These are phyloP conservation scores for Sugiyamaella castrensis DNA, from an alignment of 1,139 yeast genomes.

Conservation along the genomic window DNA sequence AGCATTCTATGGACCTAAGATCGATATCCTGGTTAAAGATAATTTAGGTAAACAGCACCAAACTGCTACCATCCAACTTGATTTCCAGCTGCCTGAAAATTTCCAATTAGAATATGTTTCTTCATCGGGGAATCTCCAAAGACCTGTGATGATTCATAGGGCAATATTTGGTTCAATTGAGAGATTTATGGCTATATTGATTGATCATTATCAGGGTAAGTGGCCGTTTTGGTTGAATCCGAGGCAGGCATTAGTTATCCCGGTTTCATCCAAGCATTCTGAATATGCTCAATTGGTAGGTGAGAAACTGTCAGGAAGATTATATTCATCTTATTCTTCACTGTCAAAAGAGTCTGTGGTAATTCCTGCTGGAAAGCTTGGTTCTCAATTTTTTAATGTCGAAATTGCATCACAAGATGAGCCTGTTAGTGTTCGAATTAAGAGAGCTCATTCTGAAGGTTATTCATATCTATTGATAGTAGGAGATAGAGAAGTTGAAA, in stretches of 20 bases:
- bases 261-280: constrained; percentile 61
- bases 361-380: constrained; percentile 36
- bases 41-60: constrained; percentile 83
- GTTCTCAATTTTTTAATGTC: constrained; percentile 63
- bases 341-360: not conserved
- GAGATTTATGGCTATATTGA: constrained; percentile 82
- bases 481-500: constrained; percentile 79
- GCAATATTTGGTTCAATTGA: constrained; percentile 95
- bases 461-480: constrained; percentile 77
- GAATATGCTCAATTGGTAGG: constrained; percentile 54
- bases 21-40: constrained; percentile 83
- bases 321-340: constrained; percentile 12
- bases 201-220: constrained; percentile 88
- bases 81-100: constrained; percentile 87
- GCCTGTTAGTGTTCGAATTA: constrained; percentile 75
- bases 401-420: constrained; percentile 75
- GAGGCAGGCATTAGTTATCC: constrained; percentile 84
- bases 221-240: constrained; percentile 99
- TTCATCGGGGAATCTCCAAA: constrained; percentile 16
- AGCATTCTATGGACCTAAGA: constrained; percentile 94
- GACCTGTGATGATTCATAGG: constrained; percentile 89
- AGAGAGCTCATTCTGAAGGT: constrained; percentile 72
- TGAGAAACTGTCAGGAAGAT: constrained; percentile 45
- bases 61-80: constrained; percentile 93
- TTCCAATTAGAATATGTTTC: constrained; percentile 64